Conservation (phyloP, 768 basidiomycete genomes). For the Hygrophoropsis aurantiaca region DNA sequence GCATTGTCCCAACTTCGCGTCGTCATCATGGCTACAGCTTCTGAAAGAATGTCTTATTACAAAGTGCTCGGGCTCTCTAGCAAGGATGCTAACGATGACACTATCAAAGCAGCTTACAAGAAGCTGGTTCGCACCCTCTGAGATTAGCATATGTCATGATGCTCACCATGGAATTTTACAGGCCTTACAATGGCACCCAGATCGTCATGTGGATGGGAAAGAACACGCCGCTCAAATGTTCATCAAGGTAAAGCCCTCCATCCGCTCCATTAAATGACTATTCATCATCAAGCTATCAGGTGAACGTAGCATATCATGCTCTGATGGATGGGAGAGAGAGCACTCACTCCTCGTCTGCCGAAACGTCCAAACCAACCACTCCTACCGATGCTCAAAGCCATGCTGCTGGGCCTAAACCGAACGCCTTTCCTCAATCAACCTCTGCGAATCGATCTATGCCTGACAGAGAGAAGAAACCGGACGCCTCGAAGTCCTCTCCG, state of each 20-base stretch:
- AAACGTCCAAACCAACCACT: conserved; percentile 19
- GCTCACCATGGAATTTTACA: conserved; percentile 23
- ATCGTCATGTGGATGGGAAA: conserved; percentile 54
- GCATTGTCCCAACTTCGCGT: conserved; percentile 8
- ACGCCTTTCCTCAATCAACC: conserved; percentile 21
- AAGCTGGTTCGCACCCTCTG: conserved; percentile 44
- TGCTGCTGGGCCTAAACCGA: conserved; percentile 15
- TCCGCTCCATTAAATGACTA: too few species aligned
- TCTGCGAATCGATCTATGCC: conserved; percentile 21
- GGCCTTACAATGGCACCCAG: conserved; percentile 71
- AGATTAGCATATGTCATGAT: conserved; percentile 17
- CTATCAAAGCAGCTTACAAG: conserved; percentile 62
- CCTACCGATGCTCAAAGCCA: conserved; percentile 13
- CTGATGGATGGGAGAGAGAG: conserved; percentile 45
- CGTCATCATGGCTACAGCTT: conserved; percentile 24
- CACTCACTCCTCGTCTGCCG: conserved; percentile 24
- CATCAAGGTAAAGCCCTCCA: conserved; percentile 46
- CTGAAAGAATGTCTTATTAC: conserved; percentile 28
- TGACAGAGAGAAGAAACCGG: conserved; percentile 12
- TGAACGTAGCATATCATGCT: conserved; percentile 56
- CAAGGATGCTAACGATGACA: conserved; percentile 46
- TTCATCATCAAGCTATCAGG: conserved; percentile 28
- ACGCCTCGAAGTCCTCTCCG: conserved; percentile 8
- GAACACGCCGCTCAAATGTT: conserved; percentile 55
- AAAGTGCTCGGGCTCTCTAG: conserved; percentile 45